phyloP scores from a whole-genome alignment of 2,329 filamentous ascomycete species.

The Fusarium subglutinans region DNA sequence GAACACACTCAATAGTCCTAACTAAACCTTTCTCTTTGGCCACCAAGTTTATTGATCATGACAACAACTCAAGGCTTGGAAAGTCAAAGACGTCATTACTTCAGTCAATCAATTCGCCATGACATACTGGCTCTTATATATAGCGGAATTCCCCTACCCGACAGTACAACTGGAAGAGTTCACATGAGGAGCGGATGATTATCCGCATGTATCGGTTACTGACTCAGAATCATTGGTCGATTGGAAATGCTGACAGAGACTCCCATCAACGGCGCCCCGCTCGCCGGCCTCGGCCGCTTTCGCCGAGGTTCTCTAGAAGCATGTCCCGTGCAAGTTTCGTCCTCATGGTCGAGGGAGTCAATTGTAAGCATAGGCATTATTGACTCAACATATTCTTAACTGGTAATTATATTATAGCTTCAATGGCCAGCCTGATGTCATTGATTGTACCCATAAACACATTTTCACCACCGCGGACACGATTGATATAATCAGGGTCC shows the following conservation, averaged over 20 bases:
- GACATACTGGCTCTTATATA: neutral
- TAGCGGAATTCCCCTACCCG: slow-evolving; percentile 1
- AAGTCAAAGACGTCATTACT: neutral
- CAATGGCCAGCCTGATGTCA: neutral
- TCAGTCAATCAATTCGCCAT: neutral
- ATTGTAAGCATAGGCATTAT: neutral
- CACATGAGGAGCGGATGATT: neutral
- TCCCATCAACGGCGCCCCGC: slow-evolving; percentile 23
- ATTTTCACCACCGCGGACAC: neutral
- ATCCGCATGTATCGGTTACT: slow-evolving; percentile 15
- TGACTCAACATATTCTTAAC: too few species aligned
- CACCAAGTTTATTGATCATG: neutral
- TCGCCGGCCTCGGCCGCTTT: slow-evolving; percentile 31
- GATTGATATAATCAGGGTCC: slow-evolving; percentile 16
- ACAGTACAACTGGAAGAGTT: neutral
- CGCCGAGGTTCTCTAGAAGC: slow-evolving; percentile 33
- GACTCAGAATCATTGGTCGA: slow-evolving; percentile 26
- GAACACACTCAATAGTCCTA: rapidly evolving
- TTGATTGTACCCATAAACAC: too few species aligned
- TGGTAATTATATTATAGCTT: too few species aligned
- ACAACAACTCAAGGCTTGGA: neutral
- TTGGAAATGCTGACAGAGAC: slow-evolving; percentile 37
- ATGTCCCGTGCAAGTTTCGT: neutral
- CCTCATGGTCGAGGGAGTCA: neutral
- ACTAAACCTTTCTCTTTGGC: neutral